phyloP scores from a whole-genome alignment of 1,139 yeast genomes.

The Sugiyamaella paludigena region DNA sequence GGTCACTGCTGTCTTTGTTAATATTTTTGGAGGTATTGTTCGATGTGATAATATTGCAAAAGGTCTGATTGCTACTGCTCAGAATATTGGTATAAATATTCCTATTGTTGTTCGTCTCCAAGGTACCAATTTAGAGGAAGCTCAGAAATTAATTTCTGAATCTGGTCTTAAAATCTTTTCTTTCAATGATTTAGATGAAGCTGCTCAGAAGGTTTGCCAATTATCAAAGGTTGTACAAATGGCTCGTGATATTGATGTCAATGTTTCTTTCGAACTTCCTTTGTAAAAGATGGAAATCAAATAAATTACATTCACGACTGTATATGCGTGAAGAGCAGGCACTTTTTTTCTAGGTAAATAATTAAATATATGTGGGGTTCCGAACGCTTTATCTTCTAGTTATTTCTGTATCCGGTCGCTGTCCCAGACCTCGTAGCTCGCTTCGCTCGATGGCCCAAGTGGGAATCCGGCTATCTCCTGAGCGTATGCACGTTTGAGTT shows the following conservation, averaged over 20 bases:
- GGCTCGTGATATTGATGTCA: conserved; percentile 50
- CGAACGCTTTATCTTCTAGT: no score
- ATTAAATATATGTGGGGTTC: no score
- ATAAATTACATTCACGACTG: conserved; percentile 26
- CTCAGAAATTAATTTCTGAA: conserved; percentile 78
- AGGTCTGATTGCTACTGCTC: conserved; percentile 92
- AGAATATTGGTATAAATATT: conserved; percentile 80
- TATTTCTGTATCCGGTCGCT: no score
- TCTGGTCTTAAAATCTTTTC: conserved; percentile 93
- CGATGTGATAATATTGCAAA: conserved; percentile 98
- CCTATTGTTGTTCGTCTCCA: conserved; percentile 98
- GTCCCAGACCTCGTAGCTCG: no score
- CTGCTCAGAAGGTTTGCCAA: conserved; percentile 92
- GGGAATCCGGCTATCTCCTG: no score
- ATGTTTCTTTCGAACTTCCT: conserved; percentile 49
- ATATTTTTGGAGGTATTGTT: conserved; percentile 98
- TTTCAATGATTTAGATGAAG: conserved; percentile 91
- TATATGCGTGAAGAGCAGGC: no score
- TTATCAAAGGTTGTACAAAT: conserved; percentile 53
- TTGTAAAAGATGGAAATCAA: conserved; percentile 29
- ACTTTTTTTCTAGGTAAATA: no score
- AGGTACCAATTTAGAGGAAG: conserved; percentile 93
- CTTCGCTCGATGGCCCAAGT: no score
- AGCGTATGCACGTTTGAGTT: no score
- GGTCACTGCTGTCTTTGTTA: conserved; percentile 94